Conservation (phyloP, 2,329 filamentous ascomycete species). For the Lizonia empirigonia region DNA sequence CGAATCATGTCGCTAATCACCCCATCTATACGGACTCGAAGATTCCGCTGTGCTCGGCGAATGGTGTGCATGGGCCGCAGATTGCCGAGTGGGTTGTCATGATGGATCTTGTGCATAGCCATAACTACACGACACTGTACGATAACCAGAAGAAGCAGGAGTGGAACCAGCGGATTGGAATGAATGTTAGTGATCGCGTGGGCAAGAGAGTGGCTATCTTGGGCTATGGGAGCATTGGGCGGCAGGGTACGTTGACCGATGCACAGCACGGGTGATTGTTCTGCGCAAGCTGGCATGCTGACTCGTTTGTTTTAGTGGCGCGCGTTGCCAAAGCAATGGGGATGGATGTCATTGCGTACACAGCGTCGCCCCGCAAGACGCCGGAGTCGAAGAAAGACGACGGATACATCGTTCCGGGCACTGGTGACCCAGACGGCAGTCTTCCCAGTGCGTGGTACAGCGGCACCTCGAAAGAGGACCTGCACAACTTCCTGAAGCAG, state of each 20-base stretch:
- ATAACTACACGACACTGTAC: constrained; percentile 60
- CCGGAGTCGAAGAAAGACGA: constrained; percentile 67
- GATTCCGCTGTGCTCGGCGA: constrained; percentile 61
- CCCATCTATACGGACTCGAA: constrained; percentile 60
- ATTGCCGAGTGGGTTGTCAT: constrained; percentile 71
- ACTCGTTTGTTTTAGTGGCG: constrained; percentile 50
- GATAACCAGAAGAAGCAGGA: constrained; percentile 62
- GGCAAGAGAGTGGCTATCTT: constrained; percentile 65
- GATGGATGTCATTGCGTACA: constrained; percentile 76
- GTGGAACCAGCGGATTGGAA: constrained; percentile 54
- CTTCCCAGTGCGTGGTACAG: constrained; percentile 64
- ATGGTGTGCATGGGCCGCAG: constrained; percentile 66
- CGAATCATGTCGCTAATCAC: constrained; percentile 59
- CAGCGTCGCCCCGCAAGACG: constrained; percentile 70
- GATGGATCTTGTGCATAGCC: constrained; percentile 64
- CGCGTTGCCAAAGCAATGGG: constrained; percentile 68
- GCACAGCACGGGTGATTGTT: not conserved
- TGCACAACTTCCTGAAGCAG: constrained; percentile 61
- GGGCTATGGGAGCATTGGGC: constrained; percentile 67
- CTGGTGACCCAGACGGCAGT: constrained; percentile 63
- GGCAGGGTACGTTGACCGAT: constrained; percentile 56
- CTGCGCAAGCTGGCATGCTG: not conserved
- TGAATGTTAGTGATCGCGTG: constrained; percentile 59
- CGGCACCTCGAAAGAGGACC: constrained; percentile 57
- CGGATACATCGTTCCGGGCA: constrained; percentile 71